Evolutionary conservation across 257 asterid species (phyloP).

Genomic region (Solanum arcanum): DNA sequence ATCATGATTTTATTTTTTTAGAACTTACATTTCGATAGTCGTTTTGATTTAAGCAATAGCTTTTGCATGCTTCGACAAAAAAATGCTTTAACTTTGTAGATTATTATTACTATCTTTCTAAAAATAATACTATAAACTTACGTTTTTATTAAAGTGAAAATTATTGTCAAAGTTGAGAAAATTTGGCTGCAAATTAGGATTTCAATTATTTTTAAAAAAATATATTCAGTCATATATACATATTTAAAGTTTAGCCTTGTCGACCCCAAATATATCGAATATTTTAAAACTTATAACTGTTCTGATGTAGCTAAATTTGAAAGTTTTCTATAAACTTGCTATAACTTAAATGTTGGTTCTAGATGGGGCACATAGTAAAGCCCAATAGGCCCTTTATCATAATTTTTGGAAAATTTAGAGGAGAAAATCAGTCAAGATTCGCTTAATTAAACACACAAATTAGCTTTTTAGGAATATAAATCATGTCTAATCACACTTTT

Average conservation of each 20-base stretch:
- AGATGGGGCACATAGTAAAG: background rate
- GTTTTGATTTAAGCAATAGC: background rate
- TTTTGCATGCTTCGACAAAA: background rate
- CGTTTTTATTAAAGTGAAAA: background rate
- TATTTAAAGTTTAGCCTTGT: background rate
- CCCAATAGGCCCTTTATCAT: background rate
- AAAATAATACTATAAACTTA: background rate
- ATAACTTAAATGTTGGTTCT: background rate
- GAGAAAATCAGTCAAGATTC: background rate
- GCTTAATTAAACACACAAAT: background rate
- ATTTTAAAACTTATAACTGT: background rate
- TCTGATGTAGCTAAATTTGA: background rate
- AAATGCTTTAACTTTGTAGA: background rate
- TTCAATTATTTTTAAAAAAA: no score
- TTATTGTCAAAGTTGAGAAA: background rate
- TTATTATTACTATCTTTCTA: background rate
- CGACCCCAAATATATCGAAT: background rate
- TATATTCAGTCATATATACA: background rate
- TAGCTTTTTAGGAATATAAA: background rate
- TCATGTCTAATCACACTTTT: no score
- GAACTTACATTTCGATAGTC: no score
- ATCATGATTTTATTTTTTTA: background rate
- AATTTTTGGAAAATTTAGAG: background rate
- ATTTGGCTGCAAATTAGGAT: background rate
- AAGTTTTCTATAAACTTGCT: rapidly evolving